A percentile compares a stretch with the other conserved stretches of the same genome.
phyloP scores from a whole-genome alignment of 2,329 filamentous ascomycete species.

The Piedraia hortae region DNA sequence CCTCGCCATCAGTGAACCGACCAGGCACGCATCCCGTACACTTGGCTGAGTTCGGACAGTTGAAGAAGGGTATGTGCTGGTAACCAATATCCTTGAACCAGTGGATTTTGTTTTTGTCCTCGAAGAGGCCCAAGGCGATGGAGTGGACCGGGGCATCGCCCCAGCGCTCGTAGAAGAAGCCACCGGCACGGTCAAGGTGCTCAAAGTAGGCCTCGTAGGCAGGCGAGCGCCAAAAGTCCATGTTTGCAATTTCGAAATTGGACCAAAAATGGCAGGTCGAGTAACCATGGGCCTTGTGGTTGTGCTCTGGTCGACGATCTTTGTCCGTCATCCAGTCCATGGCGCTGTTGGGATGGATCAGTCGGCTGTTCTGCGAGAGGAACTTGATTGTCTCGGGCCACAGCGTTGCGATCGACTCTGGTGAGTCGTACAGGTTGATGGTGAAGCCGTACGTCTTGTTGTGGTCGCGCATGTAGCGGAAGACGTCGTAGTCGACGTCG shows the following conservation, averaged over 20 bases:
- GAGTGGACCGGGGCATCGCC: conserved; percentile 93
- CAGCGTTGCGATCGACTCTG: conserved; percentile 56
- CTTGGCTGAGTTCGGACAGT: conserved; percentile 90
- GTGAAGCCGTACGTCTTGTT: conserved; percentile 99
- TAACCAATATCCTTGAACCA: conserved; percentile 99
- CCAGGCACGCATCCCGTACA: conserved; percentile 71
- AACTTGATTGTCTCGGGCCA: conserved; percentile 96
- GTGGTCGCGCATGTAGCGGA: conserved; percentile 90
- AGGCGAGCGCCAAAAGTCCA: conserved; percentile 76
- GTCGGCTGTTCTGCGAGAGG: conserved; percentile 46
- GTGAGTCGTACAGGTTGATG: conserved; percentile 84
- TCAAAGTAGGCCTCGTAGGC: conserved; percentile 89
- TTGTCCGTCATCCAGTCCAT: conserved; percentile 68
- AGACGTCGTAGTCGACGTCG: conserved; percentile 93
- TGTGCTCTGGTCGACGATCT: conserved; percentile 48
- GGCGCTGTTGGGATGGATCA: conserved; percentile 61
- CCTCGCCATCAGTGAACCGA: conserved; percentile 65
- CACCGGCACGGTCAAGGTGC: conserved; percentile 74
- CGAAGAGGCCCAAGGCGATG: conserved; percentile 74
- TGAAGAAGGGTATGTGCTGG: conserved; percentile 94
- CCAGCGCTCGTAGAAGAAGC: conserved; percentile 98
- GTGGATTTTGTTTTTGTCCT: conserved; percentile 57
- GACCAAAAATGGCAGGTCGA: conserved; percentile 98
- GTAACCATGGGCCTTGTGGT: conserved; percentile 63
- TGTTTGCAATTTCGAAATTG: conserved; percentile 89